These are phyloP conservation scores for Tylopilus sp. DNA, from an alignment of 768 basidiomycete species.

Conservation along the genomic window DNA sequence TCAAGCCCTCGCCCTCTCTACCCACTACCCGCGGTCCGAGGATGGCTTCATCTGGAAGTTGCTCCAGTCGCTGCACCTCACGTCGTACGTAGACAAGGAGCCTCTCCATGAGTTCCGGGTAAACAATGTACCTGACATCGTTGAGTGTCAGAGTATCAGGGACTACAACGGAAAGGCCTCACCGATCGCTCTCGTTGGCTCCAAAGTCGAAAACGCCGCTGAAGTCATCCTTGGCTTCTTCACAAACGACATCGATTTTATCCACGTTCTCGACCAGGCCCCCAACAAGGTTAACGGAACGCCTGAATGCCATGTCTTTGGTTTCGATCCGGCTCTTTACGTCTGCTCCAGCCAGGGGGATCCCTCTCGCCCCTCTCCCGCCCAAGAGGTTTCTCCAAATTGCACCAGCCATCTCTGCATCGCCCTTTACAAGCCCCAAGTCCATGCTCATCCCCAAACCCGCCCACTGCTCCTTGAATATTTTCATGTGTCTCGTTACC, in stretches of 20 bases:
- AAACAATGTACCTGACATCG: slow-evolving; percentile 62
- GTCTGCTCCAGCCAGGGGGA: slow-evolving; percentile 34
- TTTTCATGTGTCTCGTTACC: slow-evolving; percentile 85
- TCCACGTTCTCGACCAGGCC: slow-evolving; percentile 59
- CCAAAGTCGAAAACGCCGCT: slow-evolving; percentile 72
- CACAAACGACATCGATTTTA: slow-evolving; percentile 54
- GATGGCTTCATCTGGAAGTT: slow-evolving; percentile 40
- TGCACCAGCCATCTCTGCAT: slow-evolving; percentile 81
- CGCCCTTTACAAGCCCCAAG: slow-evolving; percentile 67
- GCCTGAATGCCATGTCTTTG: slow-evolving; percentile 40
- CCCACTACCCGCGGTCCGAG: slow-evolving; percentile 33
- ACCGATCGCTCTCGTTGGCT: slow-evolving; percentile 43
- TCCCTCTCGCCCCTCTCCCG: slow-evolving; percentile 74
- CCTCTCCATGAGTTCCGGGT: slow-evolving; percentile 71
- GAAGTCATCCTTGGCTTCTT: slow-evolving; percentile 60
- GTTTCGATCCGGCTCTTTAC: slow-evolving; percentile 3
- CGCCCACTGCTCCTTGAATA: slow-evolving; percentile 88
- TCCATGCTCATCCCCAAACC: slow-evolving; percentile 81
- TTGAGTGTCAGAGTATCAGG: background rate
- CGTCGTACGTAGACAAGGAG: slow-evolving; percentile 67
- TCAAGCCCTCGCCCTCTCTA: slow-evolving; percentile 31
- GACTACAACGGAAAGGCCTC: background rate
- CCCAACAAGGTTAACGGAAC: slow-evolving; percentile 68
- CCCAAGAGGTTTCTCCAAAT: slow-evolving; percentile 92
- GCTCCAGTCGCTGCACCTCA: slow-evolving; percentile 69